Base-by-base conservation (phyloP, 192 early-diverging fungal genomes). In the Pecoramyces ruminantium region DNA sequence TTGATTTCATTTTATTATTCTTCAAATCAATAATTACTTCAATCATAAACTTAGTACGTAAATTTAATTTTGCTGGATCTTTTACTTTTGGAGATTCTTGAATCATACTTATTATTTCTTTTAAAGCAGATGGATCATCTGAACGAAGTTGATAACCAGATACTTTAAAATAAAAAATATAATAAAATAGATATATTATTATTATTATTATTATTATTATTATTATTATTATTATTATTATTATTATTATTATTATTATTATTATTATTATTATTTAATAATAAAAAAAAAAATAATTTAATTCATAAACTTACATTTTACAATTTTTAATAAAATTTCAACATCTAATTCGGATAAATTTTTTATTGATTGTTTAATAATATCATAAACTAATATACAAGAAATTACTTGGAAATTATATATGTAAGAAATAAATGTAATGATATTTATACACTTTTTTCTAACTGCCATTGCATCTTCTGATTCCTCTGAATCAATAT, bases 11-110 rank as follows among this genome's bases (percentile, higher is more conserved):
- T 67, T 88, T 86, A 88, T 98, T 98, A 83, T 97, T 96, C 83
- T 97, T 97, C 29, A 99, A 84, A 79, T 95, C 93, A 42, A 90
- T 91, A 51, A 99, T 87, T n/a, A 92, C 96, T 84, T 99, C 97
- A 38, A 98, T 84, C 95, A 99, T 94, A 84, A 97, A 99, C 84
- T 93, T 93, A 78, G 91, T 89, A 77, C 97, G 91, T 38, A 84
- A 84, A 88, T 82, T 82, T 16, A 90, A 29, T n/a, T 79, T 84
- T 12, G 42, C 77, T 12, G 79, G 79, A 80, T 89, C 86, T 30
- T 85, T 80, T 79, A 92, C 88, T 5, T 78, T 84, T 78, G 82
- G 88, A 79, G 85, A 86, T 30, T 82, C 84, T 80, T 94, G 88
- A 39, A 96, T 88, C 28, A 90, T 84, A 40, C 91, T 83, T 78